phyloP scores from a whole-genome alignment of 768 basidiomycete species.

The Tylopilus sp. region DNA sequence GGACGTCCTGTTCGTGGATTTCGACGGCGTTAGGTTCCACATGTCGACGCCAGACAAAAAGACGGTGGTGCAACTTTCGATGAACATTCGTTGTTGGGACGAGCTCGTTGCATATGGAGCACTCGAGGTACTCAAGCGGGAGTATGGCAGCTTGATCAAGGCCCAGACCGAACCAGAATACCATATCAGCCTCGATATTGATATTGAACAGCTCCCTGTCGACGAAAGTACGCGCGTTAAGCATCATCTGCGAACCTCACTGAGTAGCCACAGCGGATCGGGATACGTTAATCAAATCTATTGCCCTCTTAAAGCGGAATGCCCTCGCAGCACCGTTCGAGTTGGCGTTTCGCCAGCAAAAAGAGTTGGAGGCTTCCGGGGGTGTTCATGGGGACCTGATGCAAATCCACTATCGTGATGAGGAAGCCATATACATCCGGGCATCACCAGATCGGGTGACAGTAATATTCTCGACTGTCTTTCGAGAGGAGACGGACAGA shows the following conservation, averaged over 20 bases:
- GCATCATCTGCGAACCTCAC: background rate
- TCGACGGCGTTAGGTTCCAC: slow-evolving; percentile 94
- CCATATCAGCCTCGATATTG: slow-evolving; percentile 82
- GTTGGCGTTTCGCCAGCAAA: slow-evolving; percentile 78
- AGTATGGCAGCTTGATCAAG: slow-evolving; percentile 75
- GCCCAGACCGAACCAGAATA: slow-evolving; percentile 80
- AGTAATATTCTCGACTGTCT: slow-evolving; percentile 95
- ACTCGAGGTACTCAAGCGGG: slow-evolving; percentile 67
- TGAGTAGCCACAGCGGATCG: slow-evolving; percentile 58
- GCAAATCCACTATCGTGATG: slow-evolving; percentile 91
- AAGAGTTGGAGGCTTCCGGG: slow-evolving; percentile 73
- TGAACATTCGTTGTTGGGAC: slow-evolving; percentile 97
- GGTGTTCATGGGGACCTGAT: slow-evolving; percentile 77
- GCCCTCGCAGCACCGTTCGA: slow-evolving; percentile 95
- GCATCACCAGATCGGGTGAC: slow-evolving; percentile 95
- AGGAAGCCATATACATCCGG: slow-evolving; percentile 95
- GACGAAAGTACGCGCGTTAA: slow-evolving; percentile 58
- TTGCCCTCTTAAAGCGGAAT: slow-evolving; percentile 88
- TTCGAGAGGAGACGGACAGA: slow-evolving; percentile 95
- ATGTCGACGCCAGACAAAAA: slow-evolving; percentile 86
- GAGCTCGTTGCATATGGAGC: slow-evolving; percentile 90
- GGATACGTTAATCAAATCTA: slow-evolving; percentile 72
- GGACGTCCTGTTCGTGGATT: slow-evolving; percentile 97
- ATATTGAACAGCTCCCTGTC: slow-evolving; percentile 81
- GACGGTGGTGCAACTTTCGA: slow-evolving; percentile 79